Evolutionary conservation across 2,329 filamentous ascomycete species (phyloP).

Genomic region (Amauroascus verrucosus): DNA sequence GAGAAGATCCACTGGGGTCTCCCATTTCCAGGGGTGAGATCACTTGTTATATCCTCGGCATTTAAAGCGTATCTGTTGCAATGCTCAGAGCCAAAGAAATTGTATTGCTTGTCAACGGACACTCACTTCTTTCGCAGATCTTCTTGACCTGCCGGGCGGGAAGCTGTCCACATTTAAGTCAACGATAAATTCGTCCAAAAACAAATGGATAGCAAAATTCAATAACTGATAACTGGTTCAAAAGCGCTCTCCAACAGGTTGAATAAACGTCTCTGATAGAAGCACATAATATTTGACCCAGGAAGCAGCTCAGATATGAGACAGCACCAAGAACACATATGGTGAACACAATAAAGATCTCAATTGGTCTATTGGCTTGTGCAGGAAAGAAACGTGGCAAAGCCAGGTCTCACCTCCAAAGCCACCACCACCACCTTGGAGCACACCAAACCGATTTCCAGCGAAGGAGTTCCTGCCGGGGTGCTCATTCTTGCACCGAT

Average conservation of each 20-base stretch:
- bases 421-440: slow-evolving; percentile 25
- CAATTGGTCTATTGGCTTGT: too few species aligned
- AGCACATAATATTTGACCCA: too few species aligned
- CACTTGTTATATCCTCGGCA: slow-evolving; percentile 51
- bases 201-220: too few species aligned
- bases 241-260: too few species aligned
- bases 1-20: slow-evolving; percentile 78
- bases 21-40: slow-evolving; percentile 53
- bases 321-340: too few species aligned
- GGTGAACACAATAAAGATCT: too few species aligned
- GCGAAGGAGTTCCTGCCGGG: slow-evolving; percentile 31
- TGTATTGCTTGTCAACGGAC: not conserved
- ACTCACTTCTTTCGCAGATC: slow-evolving; percentile 9
- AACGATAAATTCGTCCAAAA: not conserved
- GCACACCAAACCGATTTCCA: slow-evolving; percentile 44
- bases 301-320: too few species aligned
- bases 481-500: slow-evolving; percentile 51
- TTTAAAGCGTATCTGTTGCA: slow-evolving; percentile 44
- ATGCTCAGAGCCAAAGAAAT: not conserved
- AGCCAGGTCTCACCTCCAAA: slow-evolving; percentile 15
- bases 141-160: not conserved
- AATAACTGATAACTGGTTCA: too few species aligned
- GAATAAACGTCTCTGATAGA: too few species aligned
- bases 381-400: not conserved
- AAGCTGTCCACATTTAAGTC: not conserved